A percentile compares a stretch with the other conserved stretches of the same genome.
Conservation (phyloP, 1,284 basidiomycete species). For the Cystobasidiaceae sp. region DNA sequence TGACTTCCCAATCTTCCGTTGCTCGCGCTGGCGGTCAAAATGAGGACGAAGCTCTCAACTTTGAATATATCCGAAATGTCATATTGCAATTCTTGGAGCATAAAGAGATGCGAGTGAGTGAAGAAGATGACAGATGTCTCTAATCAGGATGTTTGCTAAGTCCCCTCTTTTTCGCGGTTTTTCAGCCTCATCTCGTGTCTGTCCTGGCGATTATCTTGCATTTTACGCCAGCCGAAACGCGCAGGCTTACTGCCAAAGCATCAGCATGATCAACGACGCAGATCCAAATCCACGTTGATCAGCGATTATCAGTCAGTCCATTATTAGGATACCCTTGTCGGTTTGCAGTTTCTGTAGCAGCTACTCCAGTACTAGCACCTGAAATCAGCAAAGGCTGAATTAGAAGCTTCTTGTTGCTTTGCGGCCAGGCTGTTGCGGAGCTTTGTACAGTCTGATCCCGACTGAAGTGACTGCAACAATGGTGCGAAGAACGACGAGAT, state of each 20-base stretch:
- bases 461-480: too few species aligned
- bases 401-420: too few species aligned
- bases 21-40: conserved; percentile 41
- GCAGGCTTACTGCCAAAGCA: conserved; percentile 67
- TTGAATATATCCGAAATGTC: conserved; percentile 92
- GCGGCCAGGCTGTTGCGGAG: too few species aligned
- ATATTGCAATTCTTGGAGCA: conserved; percentile 88
- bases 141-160: not conserved
- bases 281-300: too few species aligned
- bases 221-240: conserved; percentile 88
- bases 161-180: too few species aligned
- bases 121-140: conserved; percentile 41
- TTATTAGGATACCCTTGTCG: too few species aligned
- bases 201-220: conserved; percentile 84
- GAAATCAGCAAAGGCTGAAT: too few species aligned
- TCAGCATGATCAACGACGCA: conserved; percentile 16
- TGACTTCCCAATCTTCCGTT: not conserved
- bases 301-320: too few species aligned
- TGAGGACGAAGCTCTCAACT: conserved; percentile 81
- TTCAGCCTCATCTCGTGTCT: conserved; percentile 75
- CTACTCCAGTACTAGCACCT: too few species aligned
- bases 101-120: conserved; percentile 73
- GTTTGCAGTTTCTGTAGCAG: too few species aligned
- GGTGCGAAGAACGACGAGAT: too few species aligned
- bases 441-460: too few species aligned